phyloP scores from a whole-genome alignment of 202 grass and related monocot species.

The Digitaria exilis region DNA sequence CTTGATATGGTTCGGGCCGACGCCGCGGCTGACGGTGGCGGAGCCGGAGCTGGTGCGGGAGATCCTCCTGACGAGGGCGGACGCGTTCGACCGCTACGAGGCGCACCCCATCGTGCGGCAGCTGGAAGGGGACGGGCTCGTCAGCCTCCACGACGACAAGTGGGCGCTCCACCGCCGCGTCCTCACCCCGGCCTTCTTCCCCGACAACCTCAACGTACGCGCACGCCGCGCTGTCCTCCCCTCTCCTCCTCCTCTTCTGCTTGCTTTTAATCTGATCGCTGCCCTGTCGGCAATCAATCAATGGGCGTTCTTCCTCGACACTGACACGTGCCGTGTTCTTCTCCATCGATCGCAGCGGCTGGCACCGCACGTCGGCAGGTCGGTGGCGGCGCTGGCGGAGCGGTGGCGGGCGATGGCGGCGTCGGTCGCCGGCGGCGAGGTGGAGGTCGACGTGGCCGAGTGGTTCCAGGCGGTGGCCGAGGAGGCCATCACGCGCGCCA shows the following conservation, averaged over 20 bases:
- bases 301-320: neutral
- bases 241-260: neutral
- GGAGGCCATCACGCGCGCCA: conserved; percentile 73
- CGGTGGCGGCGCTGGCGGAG: conserved; percentile 63
- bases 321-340: conserved; percentile 33
- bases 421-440: conserved; percentile 51
- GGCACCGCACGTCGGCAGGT: conserved; percentile 70
- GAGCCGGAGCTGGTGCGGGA: conserved; percentile 76
- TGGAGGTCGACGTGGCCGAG: conserved; percentile 77
- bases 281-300: conserved; percentile 21
- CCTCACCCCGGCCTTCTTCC: conserved; percentile 74
- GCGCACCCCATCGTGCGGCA: conserved; percentile 80
- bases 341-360: conserved; percentile 42
- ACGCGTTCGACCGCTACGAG: conserved; percentile 84
- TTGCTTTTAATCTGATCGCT: neutral
- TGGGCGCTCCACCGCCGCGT: conserved; percentile 86
- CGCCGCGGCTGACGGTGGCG: conserved; percentile 70
- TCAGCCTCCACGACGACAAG: conserved; percentile 78
- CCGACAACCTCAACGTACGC: conserved; percentile 85
- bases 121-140: conserved; percentile 84
- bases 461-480: conserved; percentile 83
- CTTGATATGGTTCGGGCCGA: conserved; percentile 91
- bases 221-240: neutral
- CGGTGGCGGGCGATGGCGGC: conserved; percentile 68
- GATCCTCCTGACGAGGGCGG: conserved; percentile 64